These are phyloP conservation scores for Cucumis cinereus DNA, from an alignment of 306 rosid genomes.

Conservation along the genomic window DNA sequence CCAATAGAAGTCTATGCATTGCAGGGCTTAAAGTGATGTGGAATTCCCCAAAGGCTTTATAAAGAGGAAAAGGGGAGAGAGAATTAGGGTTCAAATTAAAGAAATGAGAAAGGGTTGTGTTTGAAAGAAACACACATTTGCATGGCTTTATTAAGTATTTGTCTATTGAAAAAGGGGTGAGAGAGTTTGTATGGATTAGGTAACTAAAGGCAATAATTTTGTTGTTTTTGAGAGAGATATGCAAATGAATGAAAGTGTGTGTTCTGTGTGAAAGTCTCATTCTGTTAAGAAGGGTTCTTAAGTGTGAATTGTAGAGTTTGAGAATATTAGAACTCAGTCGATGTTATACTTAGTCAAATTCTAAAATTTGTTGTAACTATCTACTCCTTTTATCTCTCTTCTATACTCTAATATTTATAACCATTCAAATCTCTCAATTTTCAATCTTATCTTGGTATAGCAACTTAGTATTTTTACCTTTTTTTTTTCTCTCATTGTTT, in stretches of 20 bases:
- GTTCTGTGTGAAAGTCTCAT: background rate
- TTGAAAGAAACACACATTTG: no score
- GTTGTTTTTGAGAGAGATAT: background rate
- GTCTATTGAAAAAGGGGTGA: background rate
- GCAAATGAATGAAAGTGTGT: background rate
- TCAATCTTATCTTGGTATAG: no score
- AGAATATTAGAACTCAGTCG: background rate
- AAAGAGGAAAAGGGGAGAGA: background rate
- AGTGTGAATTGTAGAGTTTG: background rate
- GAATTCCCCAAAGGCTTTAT: background rate
- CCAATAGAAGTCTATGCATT: background rate
- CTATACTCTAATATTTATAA: background rate
- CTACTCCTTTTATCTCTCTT: background rate
- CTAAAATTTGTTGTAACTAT: background rate
- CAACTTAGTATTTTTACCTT: no score
- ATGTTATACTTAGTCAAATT: no score
- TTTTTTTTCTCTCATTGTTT: no score
- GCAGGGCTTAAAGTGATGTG: background rate
- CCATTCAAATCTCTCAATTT: no score
- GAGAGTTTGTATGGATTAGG: background rate
- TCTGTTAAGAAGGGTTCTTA: background rate
- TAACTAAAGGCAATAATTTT: background rate
- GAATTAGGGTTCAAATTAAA: background rate
- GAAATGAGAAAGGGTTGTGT: no score
- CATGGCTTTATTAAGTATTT: no score